Evolutionary conservation across 2,329 filamentous ascomycete genomes (phyloP).

Genomic region (Scedosporium aurantiacum): DNA sequence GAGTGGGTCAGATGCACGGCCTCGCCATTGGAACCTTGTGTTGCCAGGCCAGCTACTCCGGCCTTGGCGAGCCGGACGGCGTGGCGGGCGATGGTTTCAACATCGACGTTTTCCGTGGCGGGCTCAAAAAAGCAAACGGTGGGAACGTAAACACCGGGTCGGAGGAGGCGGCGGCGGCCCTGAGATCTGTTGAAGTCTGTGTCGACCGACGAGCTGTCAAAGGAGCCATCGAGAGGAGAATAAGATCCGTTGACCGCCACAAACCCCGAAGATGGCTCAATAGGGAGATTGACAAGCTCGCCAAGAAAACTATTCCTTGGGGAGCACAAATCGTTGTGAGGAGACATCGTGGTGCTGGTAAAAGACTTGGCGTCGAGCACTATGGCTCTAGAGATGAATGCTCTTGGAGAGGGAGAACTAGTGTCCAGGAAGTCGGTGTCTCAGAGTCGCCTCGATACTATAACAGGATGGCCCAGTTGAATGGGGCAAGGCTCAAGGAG

Average conservation of each 20-base stretch:
- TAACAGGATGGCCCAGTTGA: too few species aligned
- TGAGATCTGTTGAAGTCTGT: neutral
- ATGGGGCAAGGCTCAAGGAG: too few species aligned
- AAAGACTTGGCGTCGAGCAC: neutral
- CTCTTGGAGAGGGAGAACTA: neutral
- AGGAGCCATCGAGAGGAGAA: neutral
- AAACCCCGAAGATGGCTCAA: neutral
- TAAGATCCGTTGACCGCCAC: neutral
- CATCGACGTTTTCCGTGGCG: conserved; percentile 55
- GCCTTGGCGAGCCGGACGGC: conserved; percentile 62
- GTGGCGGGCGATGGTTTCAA: conserved; percentile 44
- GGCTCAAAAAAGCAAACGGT: conserved; percentile 64
- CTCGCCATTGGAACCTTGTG: conserved; percentile 74
- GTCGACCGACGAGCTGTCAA: neutral
- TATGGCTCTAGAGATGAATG: neutral
- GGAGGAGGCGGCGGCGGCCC: conserved; percentile 22
- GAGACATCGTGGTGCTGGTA: neutral
- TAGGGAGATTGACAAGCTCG: neutral
- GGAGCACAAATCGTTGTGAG: neutral
- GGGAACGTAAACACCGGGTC: conserved; percentile 57
- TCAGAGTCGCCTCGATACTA: too few species aligned
- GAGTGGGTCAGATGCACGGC: conserved; percentile 64
- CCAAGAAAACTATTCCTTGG: neutral
- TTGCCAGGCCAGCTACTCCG: conserved; percentile 63
- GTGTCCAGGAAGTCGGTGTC: neutral